Conservation (phyloP, 805 yeast genomes). For the Cyberlindnera misumaiensis region DNA sequence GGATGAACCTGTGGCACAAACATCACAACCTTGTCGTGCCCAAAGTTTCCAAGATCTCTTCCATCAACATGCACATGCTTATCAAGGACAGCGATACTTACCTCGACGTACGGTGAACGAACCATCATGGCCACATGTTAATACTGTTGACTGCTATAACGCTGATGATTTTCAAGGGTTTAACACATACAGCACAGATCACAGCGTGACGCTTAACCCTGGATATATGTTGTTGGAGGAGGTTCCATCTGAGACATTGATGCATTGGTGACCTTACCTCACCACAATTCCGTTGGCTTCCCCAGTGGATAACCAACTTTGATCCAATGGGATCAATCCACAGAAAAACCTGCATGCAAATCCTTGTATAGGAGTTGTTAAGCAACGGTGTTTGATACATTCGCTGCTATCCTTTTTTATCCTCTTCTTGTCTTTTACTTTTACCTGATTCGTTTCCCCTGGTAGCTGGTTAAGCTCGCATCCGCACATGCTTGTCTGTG, state of each 20-base stretch:
- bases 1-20: slow-evolving; percentile 12
- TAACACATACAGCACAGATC: slow-evolving; percentile 4
- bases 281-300: not conserved
- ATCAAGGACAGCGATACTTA: slow-evolving; percentile 5
- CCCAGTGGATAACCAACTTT: too few species aligned
- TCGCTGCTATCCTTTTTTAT: not conserved
- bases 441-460: too few species aligned
- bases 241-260: slow-evolving; percentile 11
- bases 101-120: slow-evolving; percentile 14
- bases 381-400: slow-evolving; percentile 1
- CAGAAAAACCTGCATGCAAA: too few species aligned
- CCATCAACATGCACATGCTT: not conserved
- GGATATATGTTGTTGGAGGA: slow-evolving; percentile 16
- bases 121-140: slow-evolving; percentile 1
- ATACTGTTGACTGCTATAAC: slow-evolving; percentile 13
- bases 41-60: slow-evolving; percentile 2
- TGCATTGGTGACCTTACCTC: slow-evolving; percentile 13
- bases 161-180: slow-evolving; percentile 18
- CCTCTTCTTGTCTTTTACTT: not conserved
- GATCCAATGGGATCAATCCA: too few species aligned
- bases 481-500: too few species aligned
- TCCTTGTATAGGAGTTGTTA: too few species aligned
- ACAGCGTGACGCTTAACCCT: slow-evolving; percentile 8
- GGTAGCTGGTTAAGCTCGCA: too few species aligned
- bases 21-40: not conserved